A percentile compares a stretch with the other conserved stretches of the same genome.
Conservation (phyloP, 192 early-diverging fungal species). For the Pilaira anomala region DNA sequence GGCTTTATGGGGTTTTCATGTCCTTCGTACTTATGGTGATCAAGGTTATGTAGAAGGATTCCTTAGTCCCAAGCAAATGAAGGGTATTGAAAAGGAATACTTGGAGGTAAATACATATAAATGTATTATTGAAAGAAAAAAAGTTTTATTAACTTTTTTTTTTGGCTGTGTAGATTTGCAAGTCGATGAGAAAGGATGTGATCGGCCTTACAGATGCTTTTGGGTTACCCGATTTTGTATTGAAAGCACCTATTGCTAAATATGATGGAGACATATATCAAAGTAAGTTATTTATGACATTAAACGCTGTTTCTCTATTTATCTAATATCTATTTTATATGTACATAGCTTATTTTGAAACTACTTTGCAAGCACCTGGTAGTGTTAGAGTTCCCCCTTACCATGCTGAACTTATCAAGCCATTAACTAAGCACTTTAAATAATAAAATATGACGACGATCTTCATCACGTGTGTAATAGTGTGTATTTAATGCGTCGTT, state of each 20-base stretch:
- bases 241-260: slow-evolving; percentile 58
- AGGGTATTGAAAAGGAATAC: slow-evolving; percentile 36
- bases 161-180: slow-evolving; percentile 7
- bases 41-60: slow-evolving; percentile 51
- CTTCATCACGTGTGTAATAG: slow-evolving; percentile 1
- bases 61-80: slow-evolving; percentile 43
- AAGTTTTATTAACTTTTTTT: background rate
- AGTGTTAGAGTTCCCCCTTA: slow-evolving; percentile 39
- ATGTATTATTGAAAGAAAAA: too few relatives aligned
- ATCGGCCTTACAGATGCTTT: slow-evolving; percentile 54
- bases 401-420: slow-evolving; percentile 39
- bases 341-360: slow-evolving; percentile 37
- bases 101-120: slow-evolving; percentile 32
- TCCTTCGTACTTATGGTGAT: slow-evolving; percentile 40
- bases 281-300: slow-evolving; percentile 20
- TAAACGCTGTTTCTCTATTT: background rate
- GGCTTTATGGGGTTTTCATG: slow-evolving; percentile 43
- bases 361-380: slow-evolving; percentile 31
- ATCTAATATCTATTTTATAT: background rate
- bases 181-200: slow-evolving; percentile 39
- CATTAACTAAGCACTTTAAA: slow-evolving; percentile 32
- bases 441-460: background rate
- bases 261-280: slow-evolving; percentile 59
- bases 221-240: slow-evolving; percentile 51
- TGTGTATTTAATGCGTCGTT: background rate